A percentile compares a stretch with the other conserved stretches of the same genome.
Conservation (phyloP, 2,329 filamentous ascomycete genomes). For the Orbilia quercus region DNA sequence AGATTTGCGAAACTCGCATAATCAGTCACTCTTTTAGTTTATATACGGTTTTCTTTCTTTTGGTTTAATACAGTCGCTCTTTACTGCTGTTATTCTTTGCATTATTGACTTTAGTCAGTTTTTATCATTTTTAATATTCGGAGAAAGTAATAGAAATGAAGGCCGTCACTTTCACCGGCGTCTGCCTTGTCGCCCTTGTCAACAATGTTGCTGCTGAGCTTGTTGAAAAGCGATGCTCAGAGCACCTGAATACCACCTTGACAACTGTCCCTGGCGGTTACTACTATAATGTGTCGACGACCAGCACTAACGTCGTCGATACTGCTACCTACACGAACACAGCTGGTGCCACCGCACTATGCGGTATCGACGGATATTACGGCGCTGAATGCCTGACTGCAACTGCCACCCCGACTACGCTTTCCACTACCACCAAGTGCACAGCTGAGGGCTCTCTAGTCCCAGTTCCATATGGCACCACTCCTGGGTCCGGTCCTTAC, state of each 20-base stretch:
- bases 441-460: not conserved
- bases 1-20: slow-evolving; percentile 32
- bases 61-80: slow-evolving; percentile 32
- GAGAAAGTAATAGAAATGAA: slow-evolving; percentile 18
- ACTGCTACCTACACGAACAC: slow-evolving; percentile 8
- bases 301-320: not conserved
- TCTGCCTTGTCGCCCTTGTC: slow-evolving; percentile 27
- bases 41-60: slow-evolving; percentile 18
- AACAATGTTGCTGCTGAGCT: slow-evolving; percentile 3
- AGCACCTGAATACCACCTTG: not conserved
- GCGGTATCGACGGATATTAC: not conserved
- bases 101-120: not conserved
- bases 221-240: not conserved
- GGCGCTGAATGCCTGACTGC: not conserved
- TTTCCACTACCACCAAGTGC: not conserved
- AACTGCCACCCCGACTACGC: not conserved
- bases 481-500: not conserved
- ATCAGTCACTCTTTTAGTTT: slow-evolving; percentile 46
- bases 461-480: slow-evolving; percentile 3
- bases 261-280: not conserved
- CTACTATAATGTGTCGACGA: too few species aligned
- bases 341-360: not conserved
- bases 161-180: slow-evolving; percentile 29
- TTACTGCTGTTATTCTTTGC: slow-evolving; percentile 27
- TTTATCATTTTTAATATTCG: slow-evolving; percentile 12